Conservation (phyloP, 257 asterid genomes). For the Salvia rosmarinus region DNA sequence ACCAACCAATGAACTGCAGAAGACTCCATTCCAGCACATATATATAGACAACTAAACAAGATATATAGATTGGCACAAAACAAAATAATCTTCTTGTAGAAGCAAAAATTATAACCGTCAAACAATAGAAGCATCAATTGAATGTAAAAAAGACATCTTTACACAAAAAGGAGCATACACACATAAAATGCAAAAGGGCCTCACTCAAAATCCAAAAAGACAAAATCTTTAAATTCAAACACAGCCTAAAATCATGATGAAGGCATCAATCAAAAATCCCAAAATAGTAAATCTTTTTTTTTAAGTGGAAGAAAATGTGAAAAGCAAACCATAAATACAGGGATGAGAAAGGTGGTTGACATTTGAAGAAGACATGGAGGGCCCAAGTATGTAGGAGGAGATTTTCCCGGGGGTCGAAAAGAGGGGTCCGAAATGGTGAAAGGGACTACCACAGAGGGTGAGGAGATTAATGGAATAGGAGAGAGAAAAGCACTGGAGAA, state of each 20-base stretch:
- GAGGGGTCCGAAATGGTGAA: slow-evolving; percentile 58
- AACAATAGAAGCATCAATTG: slow-evolving; percentile 19
- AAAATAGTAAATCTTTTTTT: slow-evolving; percentile 12
- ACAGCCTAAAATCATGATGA: slow-evolving; percentile 29
- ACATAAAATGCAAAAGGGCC: slow-evolving; percentile 20
- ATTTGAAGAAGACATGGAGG: slow-evolving; percentile 78
- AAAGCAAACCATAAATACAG: slow-evolving; percentile 70
- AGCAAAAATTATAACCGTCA: slow-evolving; percentile 6
- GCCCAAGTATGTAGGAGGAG: slow-evolving; percentile 46
- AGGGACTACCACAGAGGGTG: slow-evolving; percentile 54
- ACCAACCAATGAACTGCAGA: slow-evolving; percentile 1
- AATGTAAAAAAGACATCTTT: slow-evolving; percentile 38
- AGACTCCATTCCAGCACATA: slow-evolving; percentile 24
- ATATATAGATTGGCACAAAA: not conserved
- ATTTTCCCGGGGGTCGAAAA: slow-evolving; percentile 45
- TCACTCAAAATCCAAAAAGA: slow-evolving; percentile 34
- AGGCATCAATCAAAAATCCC: slow-evolving; percentile 34
- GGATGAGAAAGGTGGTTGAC: slow-evolving; percentile 82
- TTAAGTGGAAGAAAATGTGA: slow-evolving; percentile 1
- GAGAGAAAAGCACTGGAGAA: slow-evolving; percentile 46
- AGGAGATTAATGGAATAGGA: slow-evolving; percentile 34
- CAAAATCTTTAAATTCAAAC: slow-evolving; percentile 31
- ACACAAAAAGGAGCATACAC: slow-evolving; percentile 21
- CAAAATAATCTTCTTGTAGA: slow-evolving; percentile 22
- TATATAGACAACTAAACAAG: slow-evolving; percentile 18